phyloP scores from a whole-genome alignment of 1,284 basidiomycete genomes.

The Apiotrichum montevideense region DNA sequence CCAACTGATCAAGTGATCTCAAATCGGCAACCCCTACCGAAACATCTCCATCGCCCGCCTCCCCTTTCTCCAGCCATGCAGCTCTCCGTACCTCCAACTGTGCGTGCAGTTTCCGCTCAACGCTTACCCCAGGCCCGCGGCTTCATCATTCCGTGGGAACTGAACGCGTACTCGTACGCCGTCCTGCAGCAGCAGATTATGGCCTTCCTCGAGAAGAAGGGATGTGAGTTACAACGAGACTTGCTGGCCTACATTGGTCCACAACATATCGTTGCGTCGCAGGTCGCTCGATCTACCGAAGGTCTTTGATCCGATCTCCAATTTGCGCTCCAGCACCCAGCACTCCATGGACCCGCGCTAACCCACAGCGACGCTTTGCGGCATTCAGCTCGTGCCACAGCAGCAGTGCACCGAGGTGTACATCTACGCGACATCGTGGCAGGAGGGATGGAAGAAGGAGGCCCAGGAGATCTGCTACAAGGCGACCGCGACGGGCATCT shows the following conservation, averaged over 20 bases:
- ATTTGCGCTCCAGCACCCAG: not conserved
- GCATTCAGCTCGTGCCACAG: not conserved
- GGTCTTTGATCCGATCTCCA: no score
- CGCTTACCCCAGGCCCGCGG: not conserved
- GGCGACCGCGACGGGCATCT: not conserved
- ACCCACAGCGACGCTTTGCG: not conserved
- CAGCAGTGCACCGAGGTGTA: slow-evolving; percentile 1
- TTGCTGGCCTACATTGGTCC: no score
- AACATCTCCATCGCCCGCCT: no score
- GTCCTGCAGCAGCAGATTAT: not conserved
- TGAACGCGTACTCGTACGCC: not conserved
- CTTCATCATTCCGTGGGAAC: not conserved
- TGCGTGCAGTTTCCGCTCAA: not conserved
- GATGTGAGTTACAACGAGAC: not conserved
- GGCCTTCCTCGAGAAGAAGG: not conserved
- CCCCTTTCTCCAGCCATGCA: not conserved
- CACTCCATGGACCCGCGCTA: not conserved
- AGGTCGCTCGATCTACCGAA: no score
- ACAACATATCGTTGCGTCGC: no score
- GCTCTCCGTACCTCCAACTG: not conserved
- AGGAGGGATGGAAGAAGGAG: slow-evolving; percentile 2
- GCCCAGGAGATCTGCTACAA: not conserved
- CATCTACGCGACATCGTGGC: not conserved
- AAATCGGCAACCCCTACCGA: no score
- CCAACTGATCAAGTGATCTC: no score